phyloP scores from a whole-genome alignment of 805 yeast species.

The Scheffersomyces ergatensis region DNA sequence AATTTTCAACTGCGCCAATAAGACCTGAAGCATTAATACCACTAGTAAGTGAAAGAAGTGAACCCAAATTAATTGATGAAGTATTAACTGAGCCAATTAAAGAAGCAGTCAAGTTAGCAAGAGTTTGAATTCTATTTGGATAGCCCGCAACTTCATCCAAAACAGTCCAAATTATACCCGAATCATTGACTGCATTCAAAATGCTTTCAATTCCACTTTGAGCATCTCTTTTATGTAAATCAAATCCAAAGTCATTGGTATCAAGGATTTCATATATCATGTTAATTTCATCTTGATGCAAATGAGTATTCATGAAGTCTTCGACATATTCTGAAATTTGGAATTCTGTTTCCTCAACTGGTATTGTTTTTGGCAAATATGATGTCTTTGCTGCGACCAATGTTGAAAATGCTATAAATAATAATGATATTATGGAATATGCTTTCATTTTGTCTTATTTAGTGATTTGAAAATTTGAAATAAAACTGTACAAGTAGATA shows the following conservation, averaged over 20 bases:
- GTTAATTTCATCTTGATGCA: constrained; percentile 6
- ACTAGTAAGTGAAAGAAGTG: constrained; percentile 4
- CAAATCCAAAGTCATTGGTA: background rate
- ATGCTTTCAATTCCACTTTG: constrained; percentile 20
- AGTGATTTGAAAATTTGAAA: no score
- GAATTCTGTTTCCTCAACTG: constrained; percentile 15
- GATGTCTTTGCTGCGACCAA: constrained; percentile 9
- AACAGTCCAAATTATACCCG: constrained; percentile 32
- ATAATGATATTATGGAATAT: background rate
- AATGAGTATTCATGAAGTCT: constrained; percentile 7
- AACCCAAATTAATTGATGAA: constrained; percentile 2
- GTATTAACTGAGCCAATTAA: constrained; percentile 8
- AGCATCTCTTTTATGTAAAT: constrained; percentile 8
- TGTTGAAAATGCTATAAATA: background rate
- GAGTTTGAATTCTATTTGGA: constrained; percentile 21
- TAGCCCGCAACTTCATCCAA: constrained; percentile 33
- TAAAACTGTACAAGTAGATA: no score
- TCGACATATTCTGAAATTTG: constrained; percentile 14
- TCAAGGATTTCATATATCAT: constrained; percentile 7
- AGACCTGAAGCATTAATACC: constrained; percentile 19
- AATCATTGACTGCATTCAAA: constrained; percentile 23
- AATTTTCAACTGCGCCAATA: constrained; percentile 20
- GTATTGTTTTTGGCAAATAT: constrained; percentile 1
- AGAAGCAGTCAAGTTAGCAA: constrained; percentile 31
- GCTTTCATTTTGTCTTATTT: background rate